A percentile compares a stretch with the other conserved stretches of the same genome.
These are phyloP conservation scores for Ilyonectria sp. DNA, from an alignment of 2,329 filamentous ascomycete genomes.

Conservation along the genomic window DNA sequence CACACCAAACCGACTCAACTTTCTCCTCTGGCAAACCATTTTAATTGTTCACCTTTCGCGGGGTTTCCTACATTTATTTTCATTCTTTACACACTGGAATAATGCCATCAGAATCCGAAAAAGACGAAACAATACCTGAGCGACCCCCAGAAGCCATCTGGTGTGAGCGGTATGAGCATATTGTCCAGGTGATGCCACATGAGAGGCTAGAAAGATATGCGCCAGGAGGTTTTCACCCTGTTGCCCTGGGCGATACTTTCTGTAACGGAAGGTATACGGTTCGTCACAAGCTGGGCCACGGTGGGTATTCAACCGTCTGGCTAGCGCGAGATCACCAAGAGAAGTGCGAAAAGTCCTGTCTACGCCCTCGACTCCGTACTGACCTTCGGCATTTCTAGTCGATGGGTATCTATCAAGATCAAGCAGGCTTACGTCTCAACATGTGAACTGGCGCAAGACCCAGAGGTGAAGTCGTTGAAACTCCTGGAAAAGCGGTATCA, in stretches of 20 bases:
- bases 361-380: not conserved
- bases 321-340: constrained; percentile 15
- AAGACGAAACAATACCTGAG: not conserved
- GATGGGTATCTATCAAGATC: constrained; percentile 28
- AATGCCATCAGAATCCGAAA: not conserved
- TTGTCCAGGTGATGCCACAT: not conserved
- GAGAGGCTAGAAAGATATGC: constrained; percentile 1
- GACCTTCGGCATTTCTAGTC: not conserved
- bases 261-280: constrained; percentile 22
- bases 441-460: constrained; percentile 16
- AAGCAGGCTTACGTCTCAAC: constrained; percentile 24
- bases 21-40: not conserved
- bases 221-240: constrained; percentile 23
- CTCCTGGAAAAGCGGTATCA: constrained; percentile 1
- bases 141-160: not conserved
- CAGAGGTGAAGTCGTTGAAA: constrained; percentile 5
- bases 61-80: not conserved
- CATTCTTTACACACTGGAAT: not conserved
- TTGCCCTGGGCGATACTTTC: constrained; percentile 19
- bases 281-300: constrained; percentile 14
- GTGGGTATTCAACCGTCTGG: constrained; percentile 29
- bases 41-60: not conserved
- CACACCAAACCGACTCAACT: no score
- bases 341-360: not conserved
- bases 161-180: not conserved